These are phyloP conservation scores for Acephala macrosclerotiorum DNA, from an alignment of 2,329 filamentous ascomycete genomes.

Conservation along the genomic window DNA sequence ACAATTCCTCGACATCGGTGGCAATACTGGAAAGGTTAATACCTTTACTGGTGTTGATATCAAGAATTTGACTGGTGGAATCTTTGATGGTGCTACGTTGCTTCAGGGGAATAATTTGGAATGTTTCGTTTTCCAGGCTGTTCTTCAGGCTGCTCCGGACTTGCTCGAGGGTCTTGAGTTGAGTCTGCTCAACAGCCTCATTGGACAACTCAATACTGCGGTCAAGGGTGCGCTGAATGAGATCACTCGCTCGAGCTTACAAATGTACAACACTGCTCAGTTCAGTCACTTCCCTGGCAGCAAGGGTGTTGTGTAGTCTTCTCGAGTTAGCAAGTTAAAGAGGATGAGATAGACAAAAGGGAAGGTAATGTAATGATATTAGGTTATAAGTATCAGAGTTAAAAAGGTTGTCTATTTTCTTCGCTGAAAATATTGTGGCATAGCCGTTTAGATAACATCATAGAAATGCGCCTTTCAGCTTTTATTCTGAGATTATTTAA, in stretches of 20 bases:
- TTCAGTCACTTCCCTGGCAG: slow-evolving; percentile 19
- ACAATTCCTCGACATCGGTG: slow-evolving; percentile 55
- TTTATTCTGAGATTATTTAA: too few species aligned
- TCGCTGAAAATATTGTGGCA: too few species aligned
- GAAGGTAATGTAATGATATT: background rate
- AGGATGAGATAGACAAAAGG: background rate
- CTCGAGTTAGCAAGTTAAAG: too few species aligned
- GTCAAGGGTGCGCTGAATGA: background rate
- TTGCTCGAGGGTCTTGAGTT: slow-evolving; percentile 48
- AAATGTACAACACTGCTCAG: slow-evolving; percentile 14
- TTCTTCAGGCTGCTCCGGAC: slow-evolving; percentile 51
- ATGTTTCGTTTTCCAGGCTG: slow-evolving; percentile 52
- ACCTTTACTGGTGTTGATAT: slow-evolving; percentile 57
- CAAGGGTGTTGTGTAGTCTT: background rate
- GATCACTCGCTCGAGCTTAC: slow-evolving; percentile 21
- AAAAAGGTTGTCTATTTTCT: too few species aligned
- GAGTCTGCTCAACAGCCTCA: slow-evolving; percentile 38
- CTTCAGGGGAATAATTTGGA: slow-evolving; percentile 55
- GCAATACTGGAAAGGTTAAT: slow-evolving; percentile 58
- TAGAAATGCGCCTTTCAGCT: too few species aligned
- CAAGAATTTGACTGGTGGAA: slow-evolving; percentile 51
- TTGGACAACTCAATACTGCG: slow-evolving; percentile 36
- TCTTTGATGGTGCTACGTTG: slow-evolving; percentile 52
- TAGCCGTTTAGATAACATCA: too few species aligned
- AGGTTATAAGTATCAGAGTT: too few species aligned